Base-by-base conservation (phyloP, 345 rosid genomes). In the Melastoma malabathricum region DNA sequence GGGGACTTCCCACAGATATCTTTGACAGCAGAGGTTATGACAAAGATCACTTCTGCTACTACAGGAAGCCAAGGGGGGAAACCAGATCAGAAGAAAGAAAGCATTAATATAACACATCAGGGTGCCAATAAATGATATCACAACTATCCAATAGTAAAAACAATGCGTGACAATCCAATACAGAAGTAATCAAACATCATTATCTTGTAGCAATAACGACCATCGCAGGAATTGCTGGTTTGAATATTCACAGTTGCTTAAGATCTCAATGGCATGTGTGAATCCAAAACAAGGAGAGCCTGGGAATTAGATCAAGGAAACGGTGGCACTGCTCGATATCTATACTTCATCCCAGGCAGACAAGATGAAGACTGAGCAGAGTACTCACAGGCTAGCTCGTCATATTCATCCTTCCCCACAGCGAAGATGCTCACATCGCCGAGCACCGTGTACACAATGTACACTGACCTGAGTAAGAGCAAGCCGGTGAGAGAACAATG, bases 391-490 rank as follows among this genome's bases (percentile, higher is more conserved):
- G 95, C 97, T 72, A 92, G 99, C 65, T 88, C 99, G 74, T 93
- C 99, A 53, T 93, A 93, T 57, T 79, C 90, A 64, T 93, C 97
- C 78, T 93, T 93, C 59, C 99, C 97, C 64, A 81, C 95, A 59
- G 73, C 76, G 68, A 62, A 88, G 63, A 93, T 67, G 76, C 89
- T 83, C 71, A 88, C 93, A 75, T 88, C 97, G 29, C 95, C 95
- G 31, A 93, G 89, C 70, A 93, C 82, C 0, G 85, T 88, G 64
- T 92, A 87, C 29, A 92, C 98, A 2, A 92, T 87, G 58, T 87
- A 92, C 45, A 87, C 97, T 5, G 98, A 92, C 79, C 94, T 83
- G 80, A 52, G 45, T 65, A 65, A 19, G 49, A 34, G 10, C 25
- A 2, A 56, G 47, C n/a, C 10, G 43, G 43, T 44, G 47, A 41